A percentile compares a stretch with the other conserved stretches of the same genome.
phyloP scores from a whole-genome alignment of 805 yeast genomes.

The Sugiyamaella chiloensis region DNA sequence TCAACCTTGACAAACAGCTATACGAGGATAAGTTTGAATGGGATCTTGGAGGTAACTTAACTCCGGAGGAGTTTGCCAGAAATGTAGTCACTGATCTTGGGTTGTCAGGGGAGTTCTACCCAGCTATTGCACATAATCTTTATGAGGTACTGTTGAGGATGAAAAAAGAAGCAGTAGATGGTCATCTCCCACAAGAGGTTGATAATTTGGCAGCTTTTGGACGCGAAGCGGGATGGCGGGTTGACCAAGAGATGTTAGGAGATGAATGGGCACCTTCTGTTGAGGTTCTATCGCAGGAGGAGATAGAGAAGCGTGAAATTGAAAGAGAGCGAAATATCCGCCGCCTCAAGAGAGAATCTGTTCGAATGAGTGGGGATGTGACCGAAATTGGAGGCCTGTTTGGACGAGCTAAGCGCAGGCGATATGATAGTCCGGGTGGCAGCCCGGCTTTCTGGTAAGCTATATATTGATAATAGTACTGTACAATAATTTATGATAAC shows the following conservation, averaged over 20 bases:
- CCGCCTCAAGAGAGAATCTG: slow-evolving; percentile 87
- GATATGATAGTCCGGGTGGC: slow-evolving; percentile 23
- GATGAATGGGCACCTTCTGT: slow-evolving; percentile 84
- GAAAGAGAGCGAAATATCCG: slow-evolving; percentile 91
- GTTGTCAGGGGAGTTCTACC: slow-evolving; percentile 75
- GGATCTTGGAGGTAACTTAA: slow-evolving; percentile 61
- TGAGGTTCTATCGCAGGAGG: slow-evolving; percentile 84
- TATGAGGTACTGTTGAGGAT: slow-evolving; percentile 75
- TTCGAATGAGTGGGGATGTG: slow-evolving; percentile 59
- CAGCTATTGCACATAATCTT: slow-evolving; percentile 83
- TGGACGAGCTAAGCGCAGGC: slow-evolving; percentile 30
- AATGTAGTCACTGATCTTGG: slow-evolving; percentile 84
- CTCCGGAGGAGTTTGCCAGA: slow-evolving; percentile 83
- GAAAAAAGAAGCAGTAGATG: slow-evolving; percentile 80
- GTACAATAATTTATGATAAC: too few relatives aligned
- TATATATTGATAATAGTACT: background rate
- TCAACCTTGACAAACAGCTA: slow-evolving; percentile 75
- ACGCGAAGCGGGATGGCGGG: slow-evolving; percentile 63
- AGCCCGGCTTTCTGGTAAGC: slow-evolving; percentile 19
- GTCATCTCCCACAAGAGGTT: slow-evolving; percentile 49
- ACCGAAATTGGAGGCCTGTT: slow-evolving; percentile 37
- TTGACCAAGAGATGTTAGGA: slow-evolving; percentile 73
- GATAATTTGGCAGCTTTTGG: slow-evolving; percentile 60
- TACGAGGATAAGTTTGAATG: slow-evolving; percentile 94
- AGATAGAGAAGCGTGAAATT: slow-evolving; percentile 90